Evolutionary conservation across 257 asterid genomes (phyloP).

Genomic region (Phtheirospermum japonicum): DNA sequence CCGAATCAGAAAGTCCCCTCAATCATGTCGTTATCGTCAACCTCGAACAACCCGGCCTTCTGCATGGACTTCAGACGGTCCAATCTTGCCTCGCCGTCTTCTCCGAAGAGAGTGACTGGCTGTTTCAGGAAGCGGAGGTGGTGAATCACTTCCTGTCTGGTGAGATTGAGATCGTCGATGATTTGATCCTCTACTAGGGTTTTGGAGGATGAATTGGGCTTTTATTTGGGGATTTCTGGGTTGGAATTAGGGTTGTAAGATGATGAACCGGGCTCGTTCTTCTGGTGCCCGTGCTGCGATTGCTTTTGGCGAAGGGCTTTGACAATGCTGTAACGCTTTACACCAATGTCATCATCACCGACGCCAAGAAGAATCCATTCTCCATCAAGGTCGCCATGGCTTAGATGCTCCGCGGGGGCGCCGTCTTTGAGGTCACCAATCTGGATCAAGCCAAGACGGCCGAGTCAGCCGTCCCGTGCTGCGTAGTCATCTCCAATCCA

Average conservation of each 20-base stretch:
- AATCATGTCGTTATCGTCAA: conserved; percentile 89
- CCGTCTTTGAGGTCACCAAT: conserved; percentile 54
- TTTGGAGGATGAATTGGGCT: conserved; percentile 51
- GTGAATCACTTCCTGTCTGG: conserved; percentile 78
- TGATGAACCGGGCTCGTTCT: too few species aligned
- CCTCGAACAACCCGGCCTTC: conserved; percentile 80
- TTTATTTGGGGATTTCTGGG: conserved; percentile 47
- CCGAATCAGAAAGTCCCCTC: too few species aligned
- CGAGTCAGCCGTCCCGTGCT: conserved; percentile 82
- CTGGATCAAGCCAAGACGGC: conserved; percentile 80
- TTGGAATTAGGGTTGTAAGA: too few species aligned
- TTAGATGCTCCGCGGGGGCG: conserved; percentile 87
- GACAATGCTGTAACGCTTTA: conserved; percentile 75
- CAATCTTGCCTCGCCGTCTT: conserved; percentile 76
- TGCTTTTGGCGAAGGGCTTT: too few species aligned
- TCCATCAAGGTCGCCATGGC: conserved; percentile 71
- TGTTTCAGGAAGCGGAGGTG: conserved; percentile 79
- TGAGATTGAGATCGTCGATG: conserved; percentile 59
- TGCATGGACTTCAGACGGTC: conserved; percentile 69
- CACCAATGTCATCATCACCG: conserved; percentile 62
- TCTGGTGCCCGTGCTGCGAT: too few species aligned
- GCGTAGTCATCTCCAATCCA: conserved; percentile 59
- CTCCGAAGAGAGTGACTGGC: conserved; percentile 86
- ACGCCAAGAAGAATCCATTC: conserved; percentile 61
- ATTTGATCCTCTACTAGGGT: conserved; percentile 62